Evolutionary conservation across 768 basidiomycete species (phyloP), one percentile per base, ranked within the genome.

Genomic region (Pisolithus sp.): DNA sequence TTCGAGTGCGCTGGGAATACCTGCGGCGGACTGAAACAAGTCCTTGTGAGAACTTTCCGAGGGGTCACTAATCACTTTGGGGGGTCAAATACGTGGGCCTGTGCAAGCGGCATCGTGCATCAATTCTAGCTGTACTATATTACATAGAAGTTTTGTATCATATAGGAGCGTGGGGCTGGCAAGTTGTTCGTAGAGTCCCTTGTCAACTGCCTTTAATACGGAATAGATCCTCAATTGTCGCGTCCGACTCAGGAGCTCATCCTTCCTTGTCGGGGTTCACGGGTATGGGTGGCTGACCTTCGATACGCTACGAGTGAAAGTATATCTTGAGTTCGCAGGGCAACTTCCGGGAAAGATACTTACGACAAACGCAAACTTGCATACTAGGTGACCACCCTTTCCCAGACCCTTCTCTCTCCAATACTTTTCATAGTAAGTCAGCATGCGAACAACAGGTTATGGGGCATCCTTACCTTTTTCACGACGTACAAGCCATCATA

Each of bases 401-500:
- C 86, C 85, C 39, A 85, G 62, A 0, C 93, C 92, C 53, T 71
- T 73, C 56, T 85, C 89, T 66, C 77, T 76, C 88, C 87, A 91
- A 4, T 82, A 84, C 82, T 89, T 56, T 24, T 51, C 12, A 7
- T 17, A 49, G 21, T 13, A 15, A 5, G 3, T 9, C 17, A 30
- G 47, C 13, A 42, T 40, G 18, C 26, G 37, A 15, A 4, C 30
- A 5, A 21, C 9, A 28, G 15, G n/a, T 9, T 21, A 56, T 12
- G 4, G 7, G 1, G 13, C 17, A 28, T 26, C 40, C 70, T 46
- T 54, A 80, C 88, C 73, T 83, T 82, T 67, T 86, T 86, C 15
- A 92, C 86, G 2, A 61, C 70, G 62, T 95, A 96, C 10, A 96
- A 73, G 1, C 93, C 93, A 59, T 95, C 93, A 61, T 96, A 96